A percentile compares a stretch with the other conserved stretches of the same genome.
phyloP scores from a whole-genome alignment of 2,329 filamentous ascomycete genomes.

The Fusarium aywerte region DNA sequence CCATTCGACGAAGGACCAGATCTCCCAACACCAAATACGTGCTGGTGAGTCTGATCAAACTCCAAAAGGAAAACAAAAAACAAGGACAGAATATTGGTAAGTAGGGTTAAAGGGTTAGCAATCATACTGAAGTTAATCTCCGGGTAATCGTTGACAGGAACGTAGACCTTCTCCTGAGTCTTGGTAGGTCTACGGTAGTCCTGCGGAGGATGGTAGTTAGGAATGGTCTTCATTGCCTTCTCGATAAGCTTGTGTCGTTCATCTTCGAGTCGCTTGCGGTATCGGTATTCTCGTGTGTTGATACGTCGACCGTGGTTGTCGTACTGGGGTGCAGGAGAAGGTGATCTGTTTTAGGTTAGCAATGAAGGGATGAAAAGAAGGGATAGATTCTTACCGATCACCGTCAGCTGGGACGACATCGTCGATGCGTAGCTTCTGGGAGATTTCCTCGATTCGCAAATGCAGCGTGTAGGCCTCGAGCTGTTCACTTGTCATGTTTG shows the following conservation, averaged over 20 bases:
- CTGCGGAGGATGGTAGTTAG: conserved; percentile 98
- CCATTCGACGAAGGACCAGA: conserved; percentile 51
- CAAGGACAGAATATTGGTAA: conserved; percentile 55
- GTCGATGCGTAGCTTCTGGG: conserved; percentile 98
- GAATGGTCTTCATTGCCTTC: conserved; percentile 99
- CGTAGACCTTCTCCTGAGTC: conserved; percentile 99
- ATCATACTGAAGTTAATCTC: conserved; percentile 99
- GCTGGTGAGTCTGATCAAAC: conserved; percentile 57
- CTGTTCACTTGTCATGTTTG: conserved; percentile 98
- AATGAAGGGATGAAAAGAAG: not conserved
- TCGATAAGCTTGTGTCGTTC: conserved; percentile 99
- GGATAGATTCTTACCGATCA: conserved; percentile 75
- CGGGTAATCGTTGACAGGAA: conserved; percentile 99
- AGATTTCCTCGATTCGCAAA: conserved; percentile 98
- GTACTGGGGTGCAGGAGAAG: conserved; percentile 95
- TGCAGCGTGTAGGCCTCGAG: conserved; percentile 97
- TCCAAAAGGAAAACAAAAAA: conserved; percentile 56
- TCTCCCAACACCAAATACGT: conserved; percentile 48
- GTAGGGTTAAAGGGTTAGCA: conserved; percentile 97
- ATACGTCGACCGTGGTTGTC: conserved; percentile 99
- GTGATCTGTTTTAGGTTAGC: conserved; percentile 71
- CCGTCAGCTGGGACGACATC: conserved; percentile 98
- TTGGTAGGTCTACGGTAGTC: conserved; percentile 99
- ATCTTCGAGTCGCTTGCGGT: conserved; percentile 97
- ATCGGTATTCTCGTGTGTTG: conserved; percentile 98